Percentiles rank a stretch among this genome's conserved stretches.
Evolutionary conservation across 805 yeast genomes (phyloP).

Genomic region (Nakazawaea wyomingensis): DNA sequence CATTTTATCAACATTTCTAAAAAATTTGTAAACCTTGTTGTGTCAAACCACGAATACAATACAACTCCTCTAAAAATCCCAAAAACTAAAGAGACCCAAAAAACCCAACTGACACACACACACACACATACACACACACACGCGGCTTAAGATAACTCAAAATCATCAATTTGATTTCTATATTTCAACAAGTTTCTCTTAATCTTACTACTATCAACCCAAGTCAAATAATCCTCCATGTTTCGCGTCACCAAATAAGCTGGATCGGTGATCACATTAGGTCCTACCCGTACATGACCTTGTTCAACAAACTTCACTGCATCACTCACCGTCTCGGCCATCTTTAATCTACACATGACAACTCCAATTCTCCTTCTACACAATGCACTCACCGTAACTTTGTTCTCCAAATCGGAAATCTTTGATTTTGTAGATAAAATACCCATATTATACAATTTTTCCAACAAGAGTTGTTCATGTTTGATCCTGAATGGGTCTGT

Average conservation of each 20-base stretch:
- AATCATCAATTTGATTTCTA: slow-evolving; percentile 68
- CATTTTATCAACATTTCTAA: no score
- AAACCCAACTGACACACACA: no score
- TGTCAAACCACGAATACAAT: no score
- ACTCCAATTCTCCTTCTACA: slow-evolving; percentile 92
- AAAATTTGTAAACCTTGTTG: no score
- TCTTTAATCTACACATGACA: slow-evolving; percentile 87
- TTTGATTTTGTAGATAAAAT: slow-evolving; percentile 82
- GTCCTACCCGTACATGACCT: slow-evolving; percentile 97
- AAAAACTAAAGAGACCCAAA: no score
- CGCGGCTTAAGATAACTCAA: slow-evolving; percentile 37
- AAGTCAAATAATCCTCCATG: slow-evolving; percentile 94
- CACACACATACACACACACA: no score
- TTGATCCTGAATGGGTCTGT: slow-evolving; percentile 81
- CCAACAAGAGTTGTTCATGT: slow-evolving; percentile 84
- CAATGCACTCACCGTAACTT: slow-evolving; percentile 84
- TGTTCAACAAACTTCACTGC: slow-evolving; percentile 93
- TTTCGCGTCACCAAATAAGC: slow-evolving; percentile 90
- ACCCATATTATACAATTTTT: slow-evolving; percentile 87
- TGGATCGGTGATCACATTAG: slow-evolving; percentile 91
- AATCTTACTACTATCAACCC: slow-evolving; percentile 97
- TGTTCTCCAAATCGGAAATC: slow-evolving; percentile 87
- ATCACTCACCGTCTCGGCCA: slow-evolving; percentile 86
- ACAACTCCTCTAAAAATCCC: no score
- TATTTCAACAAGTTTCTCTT: slow-evolving; percentile 83